Conservation (phyloP, 192 early-diverging fungal genomes). For the Podila clonocystis region DNA sequence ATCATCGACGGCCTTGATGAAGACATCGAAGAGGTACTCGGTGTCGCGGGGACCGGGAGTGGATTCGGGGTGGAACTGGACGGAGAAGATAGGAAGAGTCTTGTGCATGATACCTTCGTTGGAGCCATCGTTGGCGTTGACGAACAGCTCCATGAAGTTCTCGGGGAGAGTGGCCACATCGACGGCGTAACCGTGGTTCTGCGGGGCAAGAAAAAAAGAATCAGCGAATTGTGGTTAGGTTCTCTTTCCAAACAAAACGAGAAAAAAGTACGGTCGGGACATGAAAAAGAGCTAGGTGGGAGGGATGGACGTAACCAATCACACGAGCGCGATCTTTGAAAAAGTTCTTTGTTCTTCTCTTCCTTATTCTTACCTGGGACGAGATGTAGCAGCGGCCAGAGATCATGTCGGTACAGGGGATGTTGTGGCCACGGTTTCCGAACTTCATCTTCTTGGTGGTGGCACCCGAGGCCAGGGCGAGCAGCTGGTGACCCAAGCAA, state of each 20-base stretch:
- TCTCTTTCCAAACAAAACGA: too few relatives aligned
- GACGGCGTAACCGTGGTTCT: conserved; percentile 98
- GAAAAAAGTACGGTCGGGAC: too few relatives aligned
- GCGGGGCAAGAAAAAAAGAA: background rate
- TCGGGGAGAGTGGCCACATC: conserved; percentile 78
- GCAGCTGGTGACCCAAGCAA: conserved; percentile 98
- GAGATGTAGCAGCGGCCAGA: conserved; percentile 99
- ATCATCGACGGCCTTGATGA: conserved; percentile 80
- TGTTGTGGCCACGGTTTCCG: conserved; percentile 99
- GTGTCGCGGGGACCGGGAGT: conserved; percentile 97
- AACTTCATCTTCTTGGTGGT: conserved; percentile 96
- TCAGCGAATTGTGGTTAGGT: background rate
- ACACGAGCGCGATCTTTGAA: background rate
- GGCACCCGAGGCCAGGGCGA: conserved; percentile 94
- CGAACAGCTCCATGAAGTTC: conserved; percentile 89
- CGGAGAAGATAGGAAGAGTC: conserved; percentile 92
- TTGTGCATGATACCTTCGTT: conserved; percentile 98
- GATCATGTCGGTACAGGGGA: conserved; percentile 96
- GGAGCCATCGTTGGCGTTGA: conserved; percentile 98
- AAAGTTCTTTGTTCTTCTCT: background rate
- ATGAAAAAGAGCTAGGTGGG: background rate
- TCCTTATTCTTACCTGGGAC: conserved; percentile 67
- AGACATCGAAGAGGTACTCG: conserved; percentile 97
- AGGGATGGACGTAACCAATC: background rate
- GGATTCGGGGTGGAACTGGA: conserved; percentile 99